Base-by-base conservation (phyloP, 2,329 filamentous ascomycete species). In the Cladosporium austrohemisphaericum region DNA sequence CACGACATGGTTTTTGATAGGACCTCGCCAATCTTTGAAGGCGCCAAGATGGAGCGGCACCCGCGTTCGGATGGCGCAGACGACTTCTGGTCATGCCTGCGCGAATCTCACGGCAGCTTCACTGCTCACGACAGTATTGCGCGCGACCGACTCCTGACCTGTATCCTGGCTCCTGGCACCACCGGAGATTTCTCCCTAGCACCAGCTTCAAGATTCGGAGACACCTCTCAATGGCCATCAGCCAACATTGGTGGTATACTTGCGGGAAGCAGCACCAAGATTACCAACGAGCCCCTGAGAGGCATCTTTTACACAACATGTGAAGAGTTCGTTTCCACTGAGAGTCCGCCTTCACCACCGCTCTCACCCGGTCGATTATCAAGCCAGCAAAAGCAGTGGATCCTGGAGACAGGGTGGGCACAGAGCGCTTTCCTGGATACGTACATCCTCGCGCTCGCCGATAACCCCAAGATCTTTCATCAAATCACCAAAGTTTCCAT, bases 391-490 rank as follows among this genome's bases (percentile, higher is more conserved):
- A 80, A 76, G 45, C 82, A 86, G 63, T 83, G 85, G 79, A 66
- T 88, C 1, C 68, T 84, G 29, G 83, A 87, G 62, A 79, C 81
- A 3, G 78, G 82, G 45, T 86, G 83, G 80, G 83, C 83, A 5
- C 83, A 87, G 55, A 72, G 78, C 46, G 83, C 83, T 14, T 83
- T 87, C 61, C 71, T 87, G 38, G 78, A 83, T 41, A 84, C 83
- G 1, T 87, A 84, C 56, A 76, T 82, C 55, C 76, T 86, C 40
- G 77, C 81, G 1, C 65, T 86, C 35, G 77, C 82, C 19, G 81
- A 86, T 58, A 84, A 84, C 52, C 69, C 70, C 4, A 55, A 60
- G 4, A 74, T 70, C 1, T 85, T 86, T 55, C 52, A 60, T 6
- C 65, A 71, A 5, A 72, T 88, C 35, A 77, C 76, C 18, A 79